Evolutionary conservation across 495 filamentous ascomycete species (phyloP), one percentile per base, ranked within the genome.

Genomic region (Talaromyces adpressus): DNA sequence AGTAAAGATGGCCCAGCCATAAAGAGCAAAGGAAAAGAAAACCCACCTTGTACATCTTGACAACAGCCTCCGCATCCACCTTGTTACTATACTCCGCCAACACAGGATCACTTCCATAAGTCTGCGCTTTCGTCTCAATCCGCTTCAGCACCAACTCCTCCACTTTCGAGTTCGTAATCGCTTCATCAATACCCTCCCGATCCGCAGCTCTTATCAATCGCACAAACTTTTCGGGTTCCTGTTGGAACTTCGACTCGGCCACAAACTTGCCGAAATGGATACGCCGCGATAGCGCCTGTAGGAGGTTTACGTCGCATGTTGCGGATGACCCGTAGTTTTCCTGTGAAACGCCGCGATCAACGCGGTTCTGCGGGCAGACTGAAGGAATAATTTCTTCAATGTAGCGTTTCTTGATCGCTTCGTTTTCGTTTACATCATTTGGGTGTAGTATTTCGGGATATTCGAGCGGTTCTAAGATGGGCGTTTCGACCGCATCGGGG

Each of bases 231-330:
- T 93, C 91, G 30, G 87, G 84, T 67, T 97, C 91, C 63, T 89
- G 85, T 68, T 82, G 85, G 74, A 97, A 99, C 81, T 99, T 99
- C n/a, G 90, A 88, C 80, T 99, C 95, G 11, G 95, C 95, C 4
- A 99, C 95, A 70, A 97, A 97, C 80, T 97, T 99, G 62, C 95
- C 95, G 75, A 97, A 99, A 74, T 99, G 95, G 65, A 99, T 91
- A 56, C 95, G 82, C 18, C 93, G 82, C 51, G 92, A 96, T 11
- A 99, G 79, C 16, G 95, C 91, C 79, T 99, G 95, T 59, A 99
- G 78, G 70, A 90, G 93, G 32, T 83, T 81, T 32, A 99, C 94
- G 75, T 99, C 95, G 72, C 88, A 90, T 1, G 91, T 96, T 0
- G 92, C 94, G 5, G 93, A 81, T 0, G 91, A 96, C 2, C 95